A percentile compares a stretch with the other conserved stretches of the same genome.
Evolutionary conservation across 805 yeast species (phyloP).

Genomic region (Vanderwaltozyma verrucispora): DNA sequence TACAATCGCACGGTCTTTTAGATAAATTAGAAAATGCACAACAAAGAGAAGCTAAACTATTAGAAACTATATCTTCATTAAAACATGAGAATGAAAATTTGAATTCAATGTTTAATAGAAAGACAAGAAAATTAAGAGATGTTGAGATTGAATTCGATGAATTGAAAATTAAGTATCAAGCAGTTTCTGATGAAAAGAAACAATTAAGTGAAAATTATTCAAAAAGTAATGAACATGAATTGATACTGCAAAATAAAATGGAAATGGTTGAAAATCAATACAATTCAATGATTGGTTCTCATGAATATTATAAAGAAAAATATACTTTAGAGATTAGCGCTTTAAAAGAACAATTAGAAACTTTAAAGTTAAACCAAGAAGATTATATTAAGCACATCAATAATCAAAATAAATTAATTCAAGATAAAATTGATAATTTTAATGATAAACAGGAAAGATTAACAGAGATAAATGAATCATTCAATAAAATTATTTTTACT

Average conservation of each 20-base stretch:
- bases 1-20: conserved; percentile 39
- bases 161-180: not conserved
- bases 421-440: not conserved
- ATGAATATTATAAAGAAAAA: conserved; percentile 15
- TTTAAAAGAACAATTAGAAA: conserved; percentile 4
- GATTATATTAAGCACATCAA: not conserved
- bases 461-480: not conserved
- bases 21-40: conserved; percentile 39
- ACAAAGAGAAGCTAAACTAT: conserved; percentile 37
- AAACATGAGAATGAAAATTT: conserved; percentile 73
- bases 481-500: not conserved
- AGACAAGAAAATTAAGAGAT: conserved; percentile 59
- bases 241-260: not conserved
- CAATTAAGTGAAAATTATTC: not conserved
- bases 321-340: conserved; percentile 15
- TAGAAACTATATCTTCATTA: conserved; percentile 44
- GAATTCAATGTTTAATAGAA: conserved; percentile 55
- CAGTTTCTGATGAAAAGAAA: not conserved
- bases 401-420: not conserved
- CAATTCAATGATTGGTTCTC: conserved; percentile 19
- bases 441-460: not conserved
- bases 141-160: conserved; percentile 19
- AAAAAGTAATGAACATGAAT: conserved; percentile 1
- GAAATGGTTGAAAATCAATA: conserved; percentile 7
- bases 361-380: conserved; percentile 1